Evolutionary conservation across 23 red algal genomes (phyloP).

Genomic region (Cyanidium caldarium): DNA sequence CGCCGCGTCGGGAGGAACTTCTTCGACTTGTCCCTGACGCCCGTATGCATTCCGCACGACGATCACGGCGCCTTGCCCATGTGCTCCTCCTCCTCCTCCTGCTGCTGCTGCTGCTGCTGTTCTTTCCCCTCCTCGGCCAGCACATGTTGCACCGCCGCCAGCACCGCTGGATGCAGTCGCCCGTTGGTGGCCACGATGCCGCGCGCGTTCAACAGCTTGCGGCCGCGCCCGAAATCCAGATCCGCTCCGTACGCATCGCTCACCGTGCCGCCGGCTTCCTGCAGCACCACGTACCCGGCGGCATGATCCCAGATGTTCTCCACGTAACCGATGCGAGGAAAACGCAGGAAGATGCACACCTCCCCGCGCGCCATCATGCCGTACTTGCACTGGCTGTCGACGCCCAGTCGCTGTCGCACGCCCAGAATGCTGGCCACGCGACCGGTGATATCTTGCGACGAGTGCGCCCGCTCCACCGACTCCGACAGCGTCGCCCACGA

Average conservation of each 20-base stretch:
- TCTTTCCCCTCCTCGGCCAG: constrained; percentile 9
- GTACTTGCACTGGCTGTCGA: constrained; percentile 91
- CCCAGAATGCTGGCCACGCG: constrained; percentile 48
- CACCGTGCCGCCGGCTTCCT: constrained; percentile 74
- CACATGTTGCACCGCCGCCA: constrained; percentile 16
- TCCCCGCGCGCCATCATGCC: constrained; percentile 74
- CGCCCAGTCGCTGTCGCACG: constrained; percentile 37
- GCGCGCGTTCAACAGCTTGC: constrained; percentile 62
- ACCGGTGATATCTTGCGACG: constrained; percentile 44
- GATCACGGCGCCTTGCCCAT: too few species aligned
- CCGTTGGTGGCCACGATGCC: constrained; percentile 78
- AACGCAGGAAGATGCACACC: constrained; percentile 68
- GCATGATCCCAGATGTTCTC: constrained; percentile 99
- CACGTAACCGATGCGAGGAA: constrained; percentile 63
- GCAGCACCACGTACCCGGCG: constrained; percentile 54
- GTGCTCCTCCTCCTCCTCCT: too few species aligned
- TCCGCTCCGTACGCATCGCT: constrained; percentile 61
- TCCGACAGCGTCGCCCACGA: constrained; percentile 42
- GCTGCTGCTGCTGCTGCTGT: too few species aligned
- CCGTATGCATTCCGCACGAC: too few species aligned
- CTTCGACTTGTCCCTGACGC: too few species aligned
- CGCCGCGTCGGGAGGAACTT: not conserved
- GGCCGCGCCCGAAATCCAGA: constrained; percentile 63
- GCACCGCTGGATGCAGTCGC: constrained; percentile 14
- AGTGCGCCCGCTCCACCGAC: constrained; percentile 61